phyloP scores from a whole-genome alignment of 257 asterid species.

The Leptodermis oblonga region DNA sequence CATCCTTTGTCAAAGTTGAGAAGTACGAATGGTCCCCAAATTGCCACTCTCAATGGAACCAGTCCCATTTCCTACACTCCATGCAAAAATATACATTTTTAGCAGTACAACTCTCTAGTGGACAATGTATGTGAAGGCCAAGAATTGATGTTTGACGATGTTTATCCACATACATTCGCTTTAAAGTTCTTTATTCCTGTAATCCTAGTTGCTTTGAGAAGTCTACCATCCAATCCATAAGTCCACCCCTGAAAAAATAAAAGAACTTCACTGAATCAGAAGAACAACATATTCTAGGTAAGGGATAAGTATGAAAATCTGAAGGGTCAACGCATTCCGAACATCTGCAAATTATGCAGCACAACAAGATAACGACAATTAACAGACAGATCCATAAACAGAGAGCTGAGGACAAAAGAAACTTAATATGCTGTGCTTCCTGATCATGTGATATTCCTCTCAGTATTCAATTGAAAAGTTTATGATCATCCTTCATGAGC shows the following conservation, averaged over 20 bases:
- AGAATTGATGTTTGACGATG: neutral
- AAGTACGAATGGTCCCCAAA: conserved; percentile 86
- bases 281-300: neutral
- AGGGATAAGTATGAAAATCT: neutral
- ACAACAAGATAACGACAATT: neutral
- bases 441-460: neutral
- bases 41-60: conserved; percentile 52
- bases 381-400: neutral
- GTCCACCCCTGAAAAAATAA: conserved; percentile 71
- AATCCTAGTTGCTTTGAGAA: conserved; percentile 62
- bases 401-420: neutral
- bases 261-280: neutral
- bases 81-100: conserved; percentile 19
- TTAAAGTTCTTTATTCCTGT: conserved; percentile 75
- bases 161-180: conserved; percentile 39
- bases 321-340: too few species aligned
- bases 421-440: neutral
- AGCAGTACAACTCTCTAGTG: neutral
- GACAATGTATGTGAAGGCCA: neutral
- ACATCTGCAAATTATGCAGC: neutral
- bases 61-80: conserved; percentile 79
- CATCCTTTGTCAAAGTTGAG: conserved; percentile 42
- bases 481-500: neutral
- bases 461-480: neutral
- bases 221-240: conserved; percentile 75